Conservation (phyloP, 2,329 filamentous ascomycete species). For the Falciphora oryzae region DNA sequence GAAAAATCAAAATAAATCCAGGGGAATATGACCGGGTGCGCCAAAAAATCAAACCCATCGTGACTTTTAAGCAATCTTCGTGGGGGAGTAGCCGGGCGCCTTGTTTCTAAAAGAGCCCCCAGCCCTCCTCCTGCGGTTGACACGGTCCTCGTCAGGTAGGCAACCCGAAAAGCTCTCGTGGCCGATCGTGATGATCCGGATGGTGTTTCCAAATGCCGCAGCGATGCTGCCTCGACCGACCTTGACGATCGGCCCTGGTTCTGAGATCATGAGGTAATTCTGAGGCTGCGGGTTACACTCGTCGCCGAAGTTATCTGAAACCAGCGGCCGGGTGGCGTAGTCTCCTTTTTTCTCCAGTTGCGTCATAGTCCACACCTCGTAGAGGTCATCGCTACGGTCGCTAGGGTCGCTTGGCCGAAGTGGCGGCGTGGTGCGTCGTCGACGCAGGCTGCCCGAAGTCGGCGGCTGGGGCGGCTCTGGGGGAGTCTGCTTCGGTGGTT, state of each 20-base stretch:
- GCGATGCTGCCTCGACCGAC: conserved; percentile 62
- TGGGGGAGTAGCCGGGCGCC: background rate
- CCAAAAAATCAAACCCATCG: background rate
- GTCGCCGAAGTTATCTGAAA: conserved; percentile 18
- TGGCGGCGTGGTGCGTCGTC: conserved; percentile 9
- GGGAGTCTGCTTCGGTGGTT: conserved; percentile 21
- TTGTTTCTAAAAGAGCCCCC: conserved; percentile 7
- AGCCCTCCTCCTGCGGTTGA: conserved; percentile 30
- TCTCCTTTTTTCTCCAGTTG: conserved; percentile 37
- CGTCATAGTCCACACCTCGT: conserved; percentile 51
- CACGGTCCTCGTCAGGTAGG: conserved; percentile 26
- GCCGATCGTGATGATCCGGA: conserved; percentile 65
- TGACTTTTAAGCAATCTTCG: background rate
- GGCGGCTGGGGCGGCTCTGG: conserved; percentile 8
- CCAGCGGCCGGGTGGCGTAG: conserved; percentile 41
- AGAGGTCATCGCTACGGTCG: conserved; percentile 26
- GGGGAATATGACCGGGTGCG: too few relatives aligned
- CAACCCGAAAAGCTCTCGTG: conserved; percentile 55
- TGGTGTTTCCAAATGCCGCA: conserved; percentile 64
- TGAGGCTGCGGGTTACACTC: conserved; percentile 4
- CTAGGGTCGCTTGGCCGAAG: background rate
- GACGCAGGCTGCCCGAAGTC: conserved; percentile 9
- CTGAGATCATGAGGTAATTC: conserved; percentile 56
- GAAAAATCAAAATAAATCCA: background rate
- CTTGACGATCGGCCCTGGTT: conserved; percentile 57